phyloP scores from a whole-genome alignment of 352 stramenopile genomes.

The Pythium dissotocum region DNA sequence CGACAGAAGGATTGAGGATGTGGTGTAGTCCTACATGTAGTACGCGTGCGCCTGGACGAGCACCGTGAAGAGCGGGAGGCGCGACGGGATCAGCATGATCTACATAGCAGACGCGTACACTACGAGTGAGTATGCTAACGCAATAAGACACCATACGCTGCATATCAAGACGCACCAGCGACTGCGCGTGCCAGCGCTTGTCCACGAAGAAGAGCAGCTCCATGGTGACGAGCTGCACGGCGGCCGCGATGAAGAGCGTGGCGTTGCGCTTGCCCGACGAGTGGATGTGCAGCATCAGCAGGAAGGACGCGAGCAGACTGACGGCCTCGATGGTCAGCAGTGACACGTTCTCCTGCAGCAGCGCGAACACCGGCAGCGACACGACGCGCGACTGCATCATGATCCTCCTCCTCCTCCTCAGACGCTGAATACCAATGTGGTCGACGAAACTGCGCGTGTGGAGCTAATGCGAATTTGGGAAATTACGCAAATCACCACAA shows the following conservation, averaged over 20 bases:
- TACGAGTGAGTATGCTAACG: not conserved
- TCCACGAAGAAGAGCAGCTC: constrained; percentile 66
- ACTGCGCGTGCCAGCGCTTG: constrained; percentile 71
- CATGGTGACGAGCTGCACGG: constrained; percentile 53
- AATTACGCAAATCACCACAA: not conserved
- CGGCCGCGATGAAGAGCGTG: constrained; percentile 51
- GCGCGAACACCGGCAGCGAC: constrained; percentile 63
- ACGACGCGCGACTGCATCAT: constrained; percentile 51
- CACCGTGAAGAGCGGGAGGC: constrained; percentile 57
- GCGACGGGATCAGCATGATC: constrained; percentile 29
- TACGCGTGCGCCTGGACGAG: constrained; percentile 74
- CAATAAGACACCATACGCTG: not conserved
- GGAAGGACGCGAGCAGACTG: constrained; percentile 57
- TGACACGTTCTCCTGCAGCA: constrained; percentile 80
- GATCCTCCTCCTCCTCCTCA: not conserved
- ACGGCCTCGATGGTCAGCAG: constrained; percentile 64
- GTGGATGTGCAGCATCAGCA: constrained; percentile 76
- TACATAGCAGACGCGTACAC: not conserved
- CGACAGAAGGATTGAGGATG: not conserved
- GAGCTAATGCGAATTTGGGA: not conserved
- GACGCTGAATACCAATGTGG: not conserved
- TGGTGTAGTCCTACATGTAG: constrained; percentile 53
- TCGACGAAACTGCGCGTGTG: constrained; percentile 1
- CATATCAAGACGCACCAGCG: constrained; percentile 38
- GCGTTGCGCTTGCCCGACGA: constrained; percentile 76